Percentiles rank a stretch among this genome's conserved stretches.
These are phyloP conservation scores for Chamaecyparis obtusa DNA, from an alignment of 75 land plant species.

Conservation along the genomic window DNA sequence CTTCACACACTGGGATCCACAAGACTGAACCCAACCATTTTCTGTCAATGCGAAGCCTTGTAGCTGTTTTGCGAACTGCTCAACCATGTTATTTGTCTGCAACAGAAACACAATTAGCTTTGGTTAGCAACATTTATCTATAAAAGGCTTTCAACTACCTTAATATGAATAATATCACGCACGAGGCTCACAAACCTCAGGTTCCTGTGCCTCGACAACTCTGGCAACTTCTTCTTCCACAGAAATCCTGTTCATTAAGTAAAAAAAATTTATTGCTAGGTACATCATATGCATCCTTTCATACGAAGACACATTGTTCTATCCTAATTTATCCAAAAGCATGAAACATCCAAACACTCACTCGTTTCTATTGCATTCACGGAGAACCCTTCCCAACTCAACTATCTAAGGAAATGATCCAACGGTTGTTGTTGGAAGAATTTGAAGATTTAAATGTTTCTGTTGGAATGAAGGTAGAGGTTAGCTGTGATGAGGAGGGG, in stretches of 20 bases:
- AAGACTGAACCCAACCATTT: constrained; percentile 95
- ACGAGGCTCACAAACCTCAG: constrained; percentile 52
- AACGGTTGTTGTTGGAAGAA: constrained; percentile 84
- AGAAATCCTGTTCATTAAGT: constrained; percentile 47
- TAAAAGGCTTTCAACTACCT: neutral
- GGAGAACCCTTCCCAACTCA: constrained; percentile 71
- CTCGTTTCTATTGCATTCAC: constrained; percentile 84
- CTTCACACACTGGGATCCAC: constrained; percentile 92
- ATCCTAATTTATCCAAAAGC: neutral
- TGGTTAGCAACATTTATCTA: neutral
- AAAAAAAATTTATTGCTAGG: too few species aligned
- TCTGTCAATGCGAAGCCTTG: constrained; percentile 78
- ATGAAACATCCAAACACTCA: constrained; percentile 13
- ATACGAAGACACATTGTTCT: neutral
- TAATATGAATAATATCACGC: neutral
- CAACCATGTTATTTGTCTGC: constrained; percentile 86
- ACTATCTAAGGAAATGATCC: constrained; percentile 90
- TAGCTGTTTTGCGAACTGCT: constrained; percentile 81
- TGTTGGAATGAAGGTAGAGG: too few species aligned
- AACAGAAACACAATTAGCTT: neutral
- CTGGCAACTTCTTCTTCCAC: constrained; percentile 75
- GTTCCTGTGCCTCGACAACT: constrained; percentile 79
- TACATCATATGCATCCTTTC: neutral
- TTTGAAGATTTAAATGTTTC: constrained; percentile 75
- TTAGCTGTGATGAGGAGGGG: too few species aligned